These are phyloP conservation scores for Artomyces pyxidatus DNA, from an alignment of 768 basidiomycete species.

Conservation along the genomic window DNA sequence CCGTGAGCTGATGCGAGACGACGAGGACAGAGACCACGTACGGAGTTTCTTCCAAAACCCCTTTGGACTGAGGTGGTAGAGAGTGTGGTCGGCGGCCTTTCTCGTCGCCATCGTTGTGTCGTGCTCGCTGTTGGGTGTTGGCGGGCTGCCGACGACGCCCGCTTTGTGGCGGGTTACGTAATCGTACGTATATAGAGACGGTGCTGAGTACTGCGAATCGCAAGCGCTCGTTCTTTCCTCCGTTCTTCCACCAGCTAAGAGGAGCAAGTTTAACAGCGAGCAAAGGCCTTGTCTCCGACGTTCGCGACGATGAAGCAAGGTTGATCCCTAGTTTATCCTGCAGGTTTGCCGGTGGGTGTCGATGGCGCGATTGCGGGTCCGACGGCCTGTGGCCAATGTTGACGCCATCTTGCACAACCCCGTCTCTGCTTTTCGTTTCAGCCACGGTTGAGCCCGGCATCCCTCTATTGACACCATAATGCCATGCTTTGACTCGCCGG, in stretches of 20 bases:
- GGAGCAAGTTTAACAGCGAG: too few relatives aligned
- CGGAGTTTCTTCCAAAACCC: conserved; percentile 98
- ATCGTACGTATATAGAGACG: neutral
- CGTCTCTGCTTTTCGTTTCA: neutral
- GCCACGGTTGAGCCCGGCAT: too few relatives aligned
- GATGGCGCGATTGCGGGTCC: conserved; percentile 10
- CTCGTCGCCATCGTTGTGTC: conserved; percentile 52
- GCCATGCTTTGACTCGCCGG: too few relatives aligned
- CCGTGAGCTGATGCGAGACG: neutral
- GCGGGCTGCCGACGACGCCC: neutral
- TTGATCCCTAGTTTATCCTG: neutral
- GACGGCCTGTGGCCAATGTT: neutral
- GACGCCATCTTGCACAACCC: conserved; percentile 13
- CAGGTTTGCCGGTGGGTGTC: neutral
- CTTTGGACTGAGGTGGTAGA: conserved; percentile 83
- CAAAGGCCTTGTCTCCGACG: neutral
- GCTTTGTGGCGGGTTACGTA: neutral
- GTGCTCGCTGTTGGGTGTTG: neutral
- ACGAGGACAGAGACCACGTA: conserved; percentile 30
- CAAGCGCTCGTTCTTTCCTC: too few relatives aligned
- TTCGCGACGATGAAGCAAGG: neutral
- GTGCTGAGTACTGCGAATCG: too few relatives aligned
- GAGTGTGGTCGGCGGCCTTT: conserved; percentile 79
- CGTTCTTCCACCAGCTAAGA: too few relatives aligned
- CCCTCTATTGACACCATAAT: too few relatives aligned